phyloP scores from a whole-genome alignment of 176 grass and related monocot genomes.

The Neostapfia colusana region DNA sequence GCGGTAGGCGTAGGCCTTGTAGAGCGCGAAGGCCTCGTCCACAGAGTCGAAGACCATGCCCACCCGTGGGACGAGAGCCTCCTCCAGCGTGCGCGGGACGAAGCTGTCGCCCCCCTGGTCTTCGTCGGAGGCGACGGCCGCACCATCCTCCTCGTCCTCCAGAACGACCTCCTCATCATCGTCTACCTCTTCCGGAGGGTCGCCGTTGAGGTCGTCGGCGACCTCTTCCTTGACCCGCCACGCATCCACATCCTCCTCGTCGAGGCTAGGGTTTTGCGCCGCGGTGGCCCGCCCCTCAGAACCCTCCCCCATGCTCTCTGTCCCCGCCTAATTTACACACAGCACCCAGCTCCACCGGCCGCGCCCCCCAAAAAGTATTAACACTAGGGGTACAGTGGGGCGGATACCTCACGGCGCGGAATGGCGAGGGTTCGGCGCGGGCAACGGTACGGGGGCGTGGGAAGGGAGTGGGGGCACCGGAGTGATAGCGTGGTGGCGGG shows the following conservation, averaged over 20 bases:
- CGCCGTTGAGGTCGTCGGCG: slow-evolving; percentile 49
- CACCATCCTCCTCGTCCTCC: slow-evolving; percentile 42
- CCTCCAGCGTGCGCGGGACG: slow-evolving; percentile 52
- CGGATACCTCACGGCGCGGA: slow-evolving; percentile 48
- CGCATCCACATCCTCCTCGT: slow-evolving; percentile 28
- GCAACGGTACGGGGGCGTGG: slow-evolving; percentile 7
- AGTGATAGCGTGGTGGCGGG: not conserved
- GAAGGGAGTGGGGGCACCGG: not conserved
- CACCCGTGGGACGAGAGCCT: slow-evolving; percentile 50
- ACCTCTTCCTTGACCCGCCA: slow-evolving; percentile 49
- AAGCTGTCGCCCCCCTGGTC: slow-evolving; percentile 26
- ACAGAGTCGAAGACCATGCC: slow-evolving; percentile 70
- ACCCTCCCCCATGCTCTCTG: slow-evolving; percentile 34
- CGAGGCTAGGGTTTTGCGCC: slow-evolving; percentile 52
- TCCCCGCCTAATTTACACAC: slow-evolving; percentile 39
- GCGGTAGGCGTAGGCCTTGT: slow-evolving; percentile 74
- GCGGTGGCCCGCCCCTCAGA: slow-evolving; percentile 26
- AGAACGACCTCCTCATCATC: slow-evolving; percentile 30
- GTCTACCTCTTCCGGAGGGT: slow-evolving; percentile 38
- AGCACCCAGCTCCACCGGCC: not conserved
- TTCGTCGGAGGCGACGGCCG: slow-evolving; percentile 43
- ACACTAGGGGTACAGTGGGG: slow-evolving; percentile 53
- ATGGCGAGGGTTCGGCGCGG: slow-evolving; percentile 44
- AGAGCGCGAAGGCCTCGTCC: slow-evolving; percentile 80
- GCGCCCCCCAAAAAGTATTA: slow-evolving; percentile 49